Base-by-base conservation (phyloP, 2,329 filamentous ascomycete species). In the Exophiala oligosperma region DNA sequence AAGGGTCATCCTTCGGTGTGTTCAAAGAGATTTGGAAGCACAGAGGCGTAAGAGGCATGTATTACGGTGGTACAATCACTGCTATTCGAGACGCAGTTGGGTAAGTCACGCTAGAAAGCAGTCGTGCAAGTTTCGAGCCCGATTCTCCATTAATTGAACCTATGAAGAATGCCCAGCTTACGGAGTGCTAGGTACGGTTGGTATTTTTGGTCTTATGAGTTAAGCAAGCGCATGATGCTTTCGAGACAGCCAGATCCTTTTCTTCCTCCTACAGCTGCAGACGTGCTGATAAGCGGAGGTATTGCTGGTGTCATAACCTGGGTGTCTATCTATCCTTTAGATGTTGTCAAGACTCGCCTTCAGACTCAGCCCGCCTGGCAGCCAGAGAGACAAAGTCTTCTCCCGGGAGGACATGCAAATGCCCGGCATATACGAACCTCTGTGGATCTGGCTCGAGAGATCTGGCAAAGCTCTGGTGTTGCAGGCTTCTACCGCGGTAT, bases 131-230 rank as follows among this genome's bases (percentile, higher is more conserved):
- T 11, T 35, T 35, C 2, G 32, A 35, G 11, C 24, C 12, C 7
- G 17, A 23, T 26, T n/a, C 17, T 5, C 2, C 21, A 3, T 11
- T 46, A 9, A 26, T 46, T 12, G 43, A 14, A 35, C 7, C 32
- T 35, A 11, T 26, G 12, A 46, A 12, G 43, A 4, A 46, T 8
- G 21, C 9, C 26, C 17, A 5, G 26, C 26, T 46, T 23, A 46
- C 43, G 17, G 26, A 12, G 8, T 26, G 14, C 23, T 11, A 46
- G 93, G n/a, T 97, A 97, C 74, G 93, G 92, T 0, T 97, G 97
- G 73, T 97, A 97, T 82, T 97, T 97, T 73, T 96, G 90, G 89
- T 88, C 89, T 1, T 97, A 97, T 70, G 90, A 95, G 73, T 77
- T 92, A 58, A 84, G 81, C 63, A 91, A 88, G 62, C 81, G 84